phyloP scores from a whole-genome alignment of 352 stramenopile genomes.

The Globisporangium ultimum region DNA sequence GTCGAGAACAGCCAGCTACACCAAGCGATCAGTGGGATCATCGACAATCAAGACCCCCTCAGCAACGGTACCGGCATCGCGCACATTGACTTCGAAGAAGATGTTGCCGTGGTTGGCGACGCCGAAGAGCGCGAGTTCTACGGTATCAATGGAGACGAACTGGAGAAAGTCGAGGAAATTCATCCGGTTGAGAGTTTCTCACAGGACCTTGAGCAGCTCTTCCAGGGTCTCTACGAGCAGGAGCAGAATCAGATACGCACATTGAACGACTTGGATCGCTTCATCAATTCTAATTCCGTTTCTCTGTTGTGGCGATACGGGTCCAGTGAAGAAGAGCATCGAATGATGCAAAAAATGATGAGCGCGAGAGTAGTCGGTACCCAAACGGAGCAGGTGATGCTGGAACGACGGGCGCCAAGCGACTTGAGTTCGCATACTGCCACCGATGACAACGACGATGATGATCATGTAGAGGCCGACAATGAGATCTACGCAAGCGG shows the following conservation, averaged over 20 bases:
- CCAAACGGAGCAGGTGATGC: conserved; percentile 33
- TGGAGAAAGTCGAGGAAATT: conserved; percentile 32
- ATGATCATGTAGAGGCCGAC: background rate
- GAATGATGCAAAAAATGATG: conserved; percentile 59
- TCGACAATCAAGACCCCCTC: conserved; percentile 21
- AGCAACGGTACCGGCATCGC: background rate
- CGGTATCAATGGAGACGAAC: conserved; percentile 31
- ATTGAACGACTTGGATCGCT: conserved; percentile 61
- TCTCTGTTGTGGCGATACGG: conserved; percentile 68
- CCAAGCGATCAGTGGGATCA: conserved; percentile 31
- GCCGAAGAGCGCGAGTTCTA: conserved; percentile 51
- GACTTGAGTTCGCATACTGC: conserved; percentile 19
- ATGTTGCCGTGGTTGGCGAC: conserved; percentile 26
- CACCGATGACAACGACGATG: conserved; percentile 13
- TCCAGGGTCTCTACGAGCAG: conserved; percentile 34
- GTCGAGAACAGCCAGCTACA: conserved; percentile 55
- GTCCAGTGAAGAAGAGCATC: conserved; percentile 40
- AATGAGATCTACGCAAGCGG: conserved; percentile 6
- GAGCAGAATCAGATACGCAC: conserved; percentile 34
- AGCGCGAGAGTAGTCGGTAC: conserved; percentile 26
- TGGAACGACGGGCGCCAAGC: conserved; percentile 9
- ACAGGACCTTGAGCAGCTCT: conserved; percentile 60
- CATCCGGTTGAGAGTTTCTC: conserved; percentile 52
- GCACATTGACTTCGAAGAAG: conserved; percentile 22
- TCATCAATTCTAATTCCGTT: conserved; percentile 66